These are phyloP conservation scores for Scenedesmus sp. DNA, from an alignment of 163 green algal genomes.

Conservation along the genomic window DNA sequence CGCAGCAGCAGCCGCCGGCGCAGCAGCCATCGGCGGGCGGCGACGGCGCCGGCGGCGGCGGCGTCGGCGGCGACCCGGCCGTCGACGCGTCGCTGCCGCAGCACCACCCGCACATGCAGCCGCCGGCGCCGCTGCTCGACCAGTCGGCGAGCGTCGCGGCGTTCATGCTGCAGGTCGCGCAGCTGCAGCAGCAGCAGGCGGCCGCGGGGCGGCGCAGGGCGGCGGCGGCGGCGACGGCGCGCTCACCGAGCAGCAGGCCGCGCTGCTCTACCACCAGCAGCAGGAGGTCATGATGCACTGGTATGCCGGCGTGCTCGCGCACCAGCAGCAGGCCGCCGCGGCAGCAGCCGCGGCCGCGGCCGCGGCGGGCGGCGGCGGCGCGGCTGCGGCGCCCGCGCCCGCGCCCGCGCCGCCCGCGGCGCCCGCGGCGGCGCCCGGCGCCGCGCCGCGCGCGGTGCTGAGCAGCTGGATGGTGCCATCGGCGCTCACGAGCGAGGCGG, in stretches of 20 bases:
- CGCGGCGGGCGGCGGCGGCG: not conserved
- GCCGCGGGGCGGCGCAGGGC: too few species aligned
- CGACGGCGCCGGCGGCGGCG: too few species aligned
- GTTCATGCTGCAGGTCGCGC: conserved; percentile 8
- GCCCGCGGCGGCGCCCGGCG: not conserved
- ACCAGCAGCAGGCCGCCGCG: not conserved
- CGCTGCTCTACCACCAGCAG: conserved; percentile 8
- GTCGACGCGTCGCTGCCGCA: conserved; percentile 8
- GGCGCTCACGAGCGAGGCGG: conserved; percentile 25
- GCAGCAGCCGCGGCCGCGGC: not conserved
- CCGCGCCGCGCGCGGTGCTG: conserved; percentile 1
- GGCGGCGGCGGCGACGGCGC: too few species aligned
- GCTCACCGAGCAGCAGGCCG: not conserved
- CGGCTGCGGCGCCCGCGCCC: not conserved
- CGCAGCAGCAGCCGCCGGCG: not conserved
- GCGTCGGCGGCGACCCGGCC: not conserved
- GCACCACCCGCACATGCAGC: conserved; percentile 26
- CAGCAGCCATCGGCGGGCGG: too few species aligned
- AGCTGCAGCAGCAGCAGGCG: conserved; percentile 17
- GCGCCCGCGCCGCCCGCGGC: conserved; percentile 10
- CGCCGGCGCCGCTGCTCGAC: not conserved
- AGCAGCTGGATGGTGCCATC: conserved; percentile 35
- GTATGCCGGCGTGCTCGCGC: not conserved
- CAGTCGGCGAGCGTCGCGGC: not conserved
- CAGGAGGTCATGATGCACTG: conserved; percentile 15